phyloP scores from a whole-genome alignment of 2,329 filamentous ascomycete genomes.

The Tetracladium maxilliforme region DNA sequence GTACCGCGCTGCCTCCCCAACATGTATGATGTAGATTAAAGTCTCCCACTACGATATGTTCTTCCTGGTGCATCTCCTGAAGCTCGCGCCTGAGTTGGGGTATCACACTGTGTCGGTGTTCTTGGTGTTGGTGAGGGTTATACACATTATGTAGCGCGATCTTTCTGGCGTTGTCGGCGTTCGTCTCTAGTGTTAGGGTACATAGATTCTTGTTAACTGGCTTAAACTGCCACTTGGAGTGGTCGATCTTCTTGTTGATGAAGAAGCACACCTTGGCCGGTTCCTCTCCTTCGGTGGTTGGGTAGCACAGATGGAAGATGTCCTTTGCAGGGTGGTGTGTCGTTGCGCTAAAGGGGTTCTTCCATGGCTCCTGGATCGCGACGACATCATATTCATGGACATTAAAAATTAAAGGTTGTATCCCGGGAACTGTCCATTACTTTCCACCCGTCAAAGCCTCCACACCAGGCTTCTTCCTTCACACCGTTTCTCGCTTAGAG shows the following conservation, averaged over 20 bases:
- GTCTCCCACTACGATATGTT: constrained; percentile 2
- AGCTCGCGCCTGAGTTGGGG: background rate
- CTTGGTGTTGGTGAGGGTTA: background rate
- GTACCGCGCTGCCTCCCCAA: background rate
- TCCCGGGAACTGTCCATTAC: no score
- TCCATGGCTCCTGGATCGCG: constrained; percentile 10
- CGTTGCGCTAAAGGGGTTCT: constrained; percentile 8
- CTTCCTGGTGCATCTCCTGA: background rate
- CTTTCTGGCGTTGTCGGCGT: no score
- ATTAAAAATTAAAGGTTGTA: no score
- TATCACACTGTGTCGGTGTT: background rate
- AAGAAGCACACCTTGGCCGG: constrained; percentile 11
- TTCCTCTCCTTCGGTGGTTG: constrained; percentile 3
- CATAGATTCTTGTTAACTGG: no score
- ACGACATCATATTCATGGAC: constrained; percentile 10
- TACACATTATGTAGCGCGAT: constrained; percentile 1
- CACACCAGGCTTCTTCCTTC: no score
- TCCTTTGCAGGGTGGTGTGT: constrained; percentile 10
- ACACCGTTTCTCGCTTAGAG: no score
- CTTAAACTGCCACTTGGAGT: no score
- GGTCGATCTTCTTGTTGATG: constrained; percentile 12
- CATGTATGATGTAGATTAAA: constrained; percentile 1
- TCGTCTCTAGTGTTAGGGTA: no score
- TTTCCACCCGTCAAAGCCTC: no score
- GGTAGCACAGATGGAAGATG: constrained; percentile 9